phyloP scores from a whole-genome alignment of 2,329 filamentous ascomycete species.

The Trichoderma oligosporum region DNA sequence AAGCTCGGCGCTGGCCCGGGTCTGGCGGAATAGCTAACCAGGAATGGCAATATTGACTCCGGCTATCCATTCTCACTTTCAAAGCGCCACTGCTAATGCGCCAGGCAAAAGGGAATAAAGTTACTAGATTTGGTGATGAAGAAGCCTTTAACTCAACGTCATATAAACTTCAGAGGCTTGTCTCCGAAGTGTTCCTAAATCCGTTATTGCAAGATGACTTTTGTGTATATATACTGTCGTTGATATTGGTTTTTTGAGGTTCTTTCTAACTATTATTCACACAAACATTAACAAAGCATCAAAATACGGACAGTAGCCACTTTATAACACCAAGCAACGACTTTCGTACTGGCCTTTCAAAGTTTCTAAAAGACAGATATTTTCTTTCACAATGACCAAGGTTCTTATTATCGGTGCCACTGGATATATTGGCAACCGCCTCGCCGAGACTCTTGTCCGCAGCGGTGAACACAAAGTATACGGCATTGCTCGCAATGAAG shows the following conservation, averaged over 20 bases:
- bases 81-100: too few relatives aligned
- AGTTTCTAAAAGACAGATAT: neutral
- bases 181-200: neutral
- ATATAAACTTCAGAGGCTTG: neutral
- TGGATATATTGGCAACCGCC: conserved; percentile 18
- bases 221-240: neutral
- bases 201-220: neutral
- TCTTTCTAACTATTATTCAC: neutral
- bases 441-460: conserved; percentile 16
- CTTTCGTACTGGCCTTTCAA: too few relatives aligned
- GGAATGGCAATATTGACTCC: neutral
- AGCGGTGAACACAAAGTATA: conserved; percentile 18
- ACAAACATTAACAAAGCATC: neutral
- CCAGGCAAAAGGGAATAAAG: neutral
- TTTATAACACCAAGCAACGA: too few relatives aligned
- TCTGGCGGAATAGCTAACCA: neutral
- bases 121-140: neutral
- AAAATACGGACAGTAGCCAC: neutral
- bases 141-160: neutral
- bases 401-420: conserved; percentile 20
- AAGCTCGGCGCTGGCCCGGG: neutral
- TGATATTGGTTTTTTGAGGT: neutral
- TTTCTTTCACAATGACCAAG: conserved; percentile 13
- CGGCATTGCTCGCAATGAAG: conserved; percentile 17
- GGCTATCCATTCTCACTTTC: neutral